These are phyloP conservation scores for Aspergillus luchuensis DNA, from an alignment of 2,329 filamentous ascomycete genomes.

Conservation along the genomic window DNA sequence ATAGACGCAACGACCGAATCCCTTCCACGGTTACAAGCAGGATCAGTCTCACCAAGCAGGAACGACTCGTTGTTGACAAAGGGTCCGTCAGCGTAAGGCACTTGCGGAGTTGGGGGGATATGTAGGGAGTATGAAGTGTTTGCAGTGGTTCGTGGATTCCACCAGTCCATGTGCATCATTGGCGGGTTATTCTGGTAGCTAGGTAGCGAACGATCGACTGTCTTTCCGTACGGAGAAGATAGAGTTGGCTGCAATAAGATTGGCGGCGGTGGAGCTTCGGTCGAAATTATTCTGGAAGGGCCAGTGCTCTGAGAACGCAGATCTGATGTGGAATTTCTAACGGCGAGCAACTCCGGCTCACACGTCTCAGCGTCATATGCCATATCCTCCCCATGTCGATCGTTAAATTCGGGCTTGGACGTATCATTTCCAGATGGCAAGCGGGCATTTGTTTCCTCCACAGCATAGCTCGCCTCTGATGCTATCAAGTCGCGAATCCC, in stretches of 20 bases:
- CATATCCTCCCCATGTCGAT: background rate
- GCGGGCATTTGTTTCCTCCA: background rate
- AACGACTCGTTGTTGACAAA: constrained; percentile 16
- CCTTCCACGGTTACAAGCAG: background rate
- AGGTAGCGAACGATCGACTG: background rate
- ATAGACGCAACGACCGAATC: background rate
- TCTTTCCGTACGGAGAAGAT: background rate
- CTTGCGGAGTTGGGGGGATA: background rate
- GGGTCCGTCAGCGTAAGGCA: constrained; percentile 26
- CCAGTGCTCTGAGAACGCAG: background rate
- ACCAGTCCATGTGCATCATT: background rate
- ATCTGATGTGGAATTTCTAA: background rate
- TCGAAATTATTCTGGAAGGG: background rate
- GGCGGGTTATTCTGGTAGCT: background rate
- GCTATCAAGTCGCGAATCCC: background rate
- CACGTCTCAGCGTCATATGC: background rate
- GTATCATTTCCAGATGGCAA: background rate
- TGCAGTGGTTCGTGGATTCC: background rate
- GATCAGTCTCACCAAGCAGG: background rate
- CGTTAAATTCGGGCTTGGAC: background rate
- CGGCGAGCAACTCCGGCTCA: background rate
- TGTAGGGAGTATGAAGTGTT: background rate
- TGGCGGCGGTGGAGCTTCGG: background rate
- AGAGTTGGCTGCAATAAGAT: background rate
- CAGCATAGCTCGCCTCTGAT: background rate